Percentiles rank a stretch among this genome's conserved stretches.
Evolutionary conservation across 768 basidiomycete species (phyloP).

Genomic region (Suillus discolor): DNA sequence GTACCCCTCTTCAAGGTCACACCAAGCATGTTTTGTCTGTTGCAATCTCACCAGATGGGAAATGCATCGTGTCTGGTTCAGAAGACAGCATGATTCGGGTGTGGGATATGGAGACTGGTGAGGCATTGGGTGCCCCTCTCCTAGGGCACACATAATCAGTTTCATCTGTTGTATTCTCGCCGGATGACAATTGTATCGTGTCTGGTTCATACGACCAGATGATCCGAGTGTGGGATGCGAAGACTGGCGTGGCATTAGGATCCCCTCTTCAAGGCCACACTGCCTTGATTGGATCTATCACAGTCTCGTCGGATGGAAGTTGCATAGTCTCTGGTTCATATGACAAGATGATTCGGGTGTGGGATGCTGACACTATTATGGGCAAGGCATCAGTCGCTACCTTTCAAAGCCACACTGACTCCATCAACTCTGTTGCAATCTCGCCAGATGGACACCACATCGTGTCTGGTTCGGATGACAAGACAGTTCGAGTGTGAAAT

Average conservation of each 20-base stretch:
- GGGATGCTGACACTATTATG: no score
- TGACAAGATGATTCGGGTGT: no score
- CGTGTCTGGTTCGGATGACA: no score
- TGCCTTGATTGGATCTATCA: no score
- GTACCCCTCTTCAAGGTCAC: neutral
- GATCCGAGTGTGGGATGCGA: neutral
- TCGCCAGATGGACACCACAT: neutral
- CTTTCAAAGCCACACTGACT: no score
- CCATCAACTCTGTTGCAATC: neutral
- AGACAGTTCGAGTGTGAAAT: no score
- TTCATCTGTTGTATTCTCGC: neutral
- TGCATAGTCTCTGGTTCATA: no score
- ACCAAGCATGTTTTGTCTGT: neutral
- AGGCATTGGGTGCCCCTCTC: neutral
- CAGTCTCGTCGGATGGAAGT: no score
- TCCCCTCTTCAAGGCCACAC: no score
- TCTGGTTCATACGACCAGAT: no score
- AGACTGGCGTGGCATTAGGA: neutral
- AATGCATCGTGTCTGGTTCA: slow-evolving; percentile 3
- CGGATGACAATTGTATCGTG: no score
- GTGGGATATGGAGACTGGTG: neutral
- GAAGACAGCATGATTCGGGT: neutral
- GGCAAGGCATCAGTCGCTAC: neutral
- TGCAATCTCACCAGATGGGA: slow-evolving; percentile 4
- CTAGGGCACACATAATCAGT: neutral